Percentiles rank a stretch among this genome's conserved stretches.
Evolutionary conservation across 2,329 filamentous ascomycete genomes (phyloP).

Genomic region (Cytospora mali): DNA sequence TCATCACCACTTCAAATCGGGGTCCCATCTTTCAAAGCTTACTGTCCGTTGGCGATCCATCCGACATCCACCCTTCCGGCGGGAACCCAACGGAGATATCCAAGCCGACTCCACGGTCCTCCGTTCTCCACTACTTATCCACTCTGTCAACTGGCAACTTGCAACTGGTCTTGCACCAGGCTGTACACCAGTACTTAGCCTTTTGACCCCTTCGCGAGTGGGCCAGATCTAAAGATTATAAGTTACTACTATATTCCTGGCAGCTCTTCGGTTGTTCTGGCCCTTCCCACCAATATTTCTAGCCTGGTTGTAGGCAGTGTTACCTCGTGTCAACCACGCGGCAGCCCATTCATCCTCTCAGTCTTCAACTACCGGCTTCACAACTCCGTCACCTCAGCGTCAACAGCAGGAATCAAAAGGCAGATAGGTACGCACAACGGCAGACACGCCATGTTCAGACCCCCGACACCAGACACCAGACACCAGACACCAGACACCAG

Average conservation of each 20-base stretch:
- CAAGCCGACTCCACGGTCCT: not conserved
- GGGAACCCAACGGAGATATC: too few relatives aligned
- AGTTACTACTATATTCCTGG: not conserved
- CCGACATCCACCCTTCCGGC: too few relatives aligned
- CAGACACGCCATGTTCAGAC: conserved; percentile 3
- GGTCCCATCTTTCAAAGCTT: not conserved
- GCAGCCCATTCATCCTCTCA: not conserved
- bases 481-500: too few relatives aligned
- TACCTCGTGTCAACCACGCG: conserved; percentile 15
- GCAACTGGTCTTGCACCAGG: not conserved
- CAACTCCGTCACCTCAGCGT: not conserved
- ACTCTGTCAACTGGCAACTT: not conserved
- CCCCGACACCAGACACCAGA: too few relatives aligned
- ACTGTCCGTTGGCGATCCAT: not conserved
- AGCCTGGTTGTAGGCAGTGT: not conserved
- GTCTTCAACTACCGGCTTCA: not conserved
- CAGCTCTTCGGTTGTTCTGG: not conserved
- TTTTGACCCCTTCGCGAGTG: not conserved
- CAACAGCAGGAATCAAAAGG: conserved; percentile 8
- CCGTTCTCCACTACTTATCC: conserved; percentile 1
- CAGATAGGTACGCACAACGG: conserved; percentile 1
- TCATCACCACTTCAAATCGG: too few relatives aligned
- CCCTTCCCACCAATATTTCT: not conserved
- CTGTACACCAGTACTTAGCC: too few relatives aligned
- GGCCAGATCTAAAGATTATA: not conserved